Evolutionary conservation across 2,329 filamentous ascomycete genomes (phyloP).

Genomic region (Curvularia sp.): DNA sequence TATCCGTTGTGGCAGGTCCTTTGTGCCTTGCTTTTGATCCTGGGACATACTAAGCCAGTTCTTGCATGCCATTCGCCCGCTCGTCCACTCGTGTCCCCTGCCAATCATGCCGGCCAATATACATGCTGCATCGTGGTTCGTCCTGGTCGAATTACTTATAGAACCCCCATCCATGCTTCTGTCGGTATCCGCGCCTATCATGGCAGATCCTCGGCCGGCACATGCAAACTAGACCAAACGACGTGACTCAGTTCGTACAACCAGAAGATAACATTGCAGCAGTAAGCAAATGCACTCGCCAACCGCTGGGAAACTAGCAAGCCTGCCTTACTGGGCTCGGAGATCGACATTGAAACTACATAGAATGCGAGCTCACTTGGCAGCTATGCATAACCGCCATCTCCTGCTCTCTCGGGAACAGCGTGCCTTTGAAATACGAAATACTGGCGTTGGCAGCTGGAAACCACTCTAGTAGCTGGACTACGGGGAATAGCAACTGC

Average conservation of each 20-base stretch:
- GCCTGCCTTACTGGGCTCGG: neutral
- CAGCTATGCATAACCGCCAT: conserved; percentile 2
- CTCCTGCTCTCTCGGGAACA: conserved; percentile 20
- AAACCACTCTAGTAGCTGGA: neutral
- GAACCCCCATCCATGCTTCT: conserved; percentile 5
- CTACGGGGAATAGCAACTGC: neutral
- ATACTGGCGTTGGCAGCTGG: neutral
- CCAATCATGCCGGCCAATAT: conserved; percentile 10
- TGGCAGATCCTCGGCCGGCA: conserved; percentile 3
- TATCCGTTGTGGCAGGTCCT: conserved; percentile 16
- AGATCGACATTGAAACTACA: neutral
- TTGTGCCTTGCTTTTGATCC: conserved; percentile 11
- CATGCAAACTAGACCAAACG: neutral
- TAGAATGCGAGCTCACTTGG: conserved; percentile 1
- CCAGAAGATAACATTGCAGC: conserved; percentile 3
- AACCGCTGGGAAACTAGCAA: neutral
- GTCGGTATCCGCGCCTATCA: conserved; percentile 14
- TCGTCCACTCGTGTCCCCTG: conserved; percentile 4
- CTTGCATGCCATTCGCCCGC: conserved; percentile 8
- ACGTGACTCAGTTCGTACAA: neutral
- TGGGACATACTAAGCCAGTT: conserved; percentile 2
- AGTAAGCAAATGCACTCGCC: neutral
- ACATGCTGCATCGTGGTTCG: conserved; percentile 10
- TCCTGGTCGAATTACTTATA: conserved; percentile 4
- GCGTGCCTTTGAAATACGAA: neutral